These are phyloP conservation scores for Cryptococcus sp. DNA, from an alignment of 1,284 basidiomycete species.

Conservation along the genomic window DNA sequence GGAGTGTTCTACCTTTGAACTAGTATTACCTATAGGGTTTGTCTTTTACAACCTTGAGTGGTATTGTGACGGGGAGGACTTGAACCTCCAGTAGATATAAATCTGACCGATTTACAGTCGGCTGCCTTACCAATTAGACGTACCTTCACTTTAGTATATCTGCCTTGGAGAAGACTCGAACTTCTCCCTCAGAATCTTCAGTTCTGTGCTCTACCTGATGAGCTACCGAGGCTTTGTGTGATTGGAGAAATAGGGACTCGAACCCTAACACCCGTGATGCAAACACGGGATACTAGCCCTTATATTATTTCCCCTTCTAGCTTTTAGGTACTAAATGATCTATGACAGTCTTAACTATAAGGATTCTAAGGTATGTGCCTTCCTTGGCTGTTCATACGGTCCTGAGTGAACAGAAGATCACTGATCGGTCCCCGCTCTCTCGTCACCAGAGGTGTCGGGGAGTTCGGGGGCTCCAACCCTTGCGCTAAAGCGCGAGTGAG, in stretches of 20 bases:
- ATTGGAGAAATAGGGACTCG: constrained; percentile 17
- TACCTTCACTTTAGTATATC: constrained; percentile 1
- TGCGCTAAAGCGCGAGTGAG: too few relatives aligned
- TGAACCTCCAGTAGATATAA: neutral
- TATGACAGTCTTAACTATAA: constrained; percentile 6
- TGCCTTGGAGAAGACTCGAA: constrained; percentile 13
- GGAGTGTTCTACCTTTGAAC: constrained; percentile 13
- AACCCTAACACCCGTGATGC: constrained; percentile 14
- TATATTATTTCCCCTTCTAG: constrained; percentile 26
- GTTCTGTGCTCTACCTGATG: constrained; percentile 17
- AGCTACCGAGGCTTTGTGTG: constrained; percentile 16
- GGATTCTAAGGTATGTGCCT: neutral
- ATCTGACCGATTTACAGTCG: constrained; percentile 1
- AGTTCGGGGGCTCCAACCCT: too few relatives aligned
- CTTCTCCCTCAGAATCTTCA: constrained; percentile 20
- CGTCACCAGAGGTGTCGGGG: too few relatives aligned
- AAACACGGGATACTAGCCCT: constrained; percentile 21
- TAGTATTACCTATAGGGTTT: constrained; percentile 3
- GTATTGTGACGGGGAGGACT: neutral
- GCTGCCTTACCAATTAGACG: constrained; percentile 4
- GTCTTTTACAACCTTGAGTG: neutral
- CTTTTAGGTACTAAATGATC: constrained; percentile 5
- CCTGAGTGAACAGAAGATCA: too few relatives aligned
- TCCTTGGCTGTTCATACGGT: too few relatives aligned
- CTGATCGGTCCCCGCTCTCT: too few relatives aligned